These are phyloP conservation scores for Lactarius psammicola DNA, from an alignment of 768 basidiomycete species.

Conservation along the genomic window DNA sequence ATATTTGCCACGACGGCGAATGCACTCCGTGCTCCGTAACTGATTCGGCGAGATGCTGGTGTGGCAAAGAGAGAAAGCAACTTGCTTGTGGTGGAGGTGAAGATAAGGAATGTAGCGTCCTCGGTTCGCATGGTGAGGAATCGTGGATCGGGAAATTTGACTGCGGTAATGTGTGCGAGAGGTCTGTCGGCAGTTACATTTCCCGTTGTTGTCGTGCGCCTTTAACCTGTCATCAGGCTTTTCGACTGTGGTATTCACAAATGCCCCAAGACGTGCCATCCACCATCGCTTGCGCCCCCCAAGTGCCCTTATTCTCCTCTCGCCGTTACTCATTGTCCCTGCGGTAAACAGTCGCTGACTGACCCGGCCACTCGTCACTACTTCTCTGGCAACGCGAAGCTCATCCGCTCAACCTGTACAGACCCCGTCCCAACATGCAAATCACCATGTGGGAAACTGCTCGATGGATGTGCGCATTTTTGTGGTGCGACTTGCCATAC, in stretches of 20 bases:
- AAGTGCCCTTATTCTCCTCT: conserved; percentile 74
- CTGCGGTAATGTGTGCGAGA: conserved; percentile 61
- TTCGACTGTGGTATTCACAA: conserved; percentile 78
- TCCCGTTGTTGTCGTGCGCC: conserved; percentile 3
- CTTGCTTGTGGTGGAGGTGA: conserved; percentile 68
- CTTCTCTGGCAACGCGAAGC: conserved; percentile 43
- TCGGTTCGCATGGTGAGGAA: conserved; percentile 40
- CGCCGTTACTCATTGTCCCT: conserved; percentile 73
- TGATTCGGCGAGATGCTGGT: conserved; percentile 70
- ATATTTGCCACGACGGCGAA: conserved; percentile 70
- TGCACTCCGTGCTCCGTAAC: conserved; percentile 63
- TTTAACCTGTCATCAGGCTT: conserved; percentile 38
- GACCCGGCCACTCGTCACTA: conserved; percentile 35
- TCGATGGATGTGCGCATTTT: conserved; percentile 66
- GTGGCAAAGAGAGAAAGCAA: conserved; percentile 62
- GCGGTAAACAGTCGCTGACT: conserved; percentile 62
- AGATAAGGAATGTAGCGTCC: conserved; percentile 40
- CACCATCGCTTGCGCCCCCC: conserved; percentile 55
- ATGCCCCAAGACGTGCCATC: conserved; percentile 77
- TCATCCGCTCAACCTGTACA: conserved; percentile 49
- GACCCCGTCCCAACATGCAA: conserved; percentile 81
- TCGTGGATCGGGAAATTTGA: conserved; percentile 65
- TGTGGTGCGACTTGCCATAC: conserved; percentile 73
- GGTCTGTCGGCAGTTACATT: conserved; percentile 39
- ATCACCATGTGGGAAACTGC: conserved; percentile 62